These are phyloP conservation scores for Spizellomyces sp. DNA, from an alignment of 192 early-diverging fungal genomes.

Conservation along the genomic window DNA sequence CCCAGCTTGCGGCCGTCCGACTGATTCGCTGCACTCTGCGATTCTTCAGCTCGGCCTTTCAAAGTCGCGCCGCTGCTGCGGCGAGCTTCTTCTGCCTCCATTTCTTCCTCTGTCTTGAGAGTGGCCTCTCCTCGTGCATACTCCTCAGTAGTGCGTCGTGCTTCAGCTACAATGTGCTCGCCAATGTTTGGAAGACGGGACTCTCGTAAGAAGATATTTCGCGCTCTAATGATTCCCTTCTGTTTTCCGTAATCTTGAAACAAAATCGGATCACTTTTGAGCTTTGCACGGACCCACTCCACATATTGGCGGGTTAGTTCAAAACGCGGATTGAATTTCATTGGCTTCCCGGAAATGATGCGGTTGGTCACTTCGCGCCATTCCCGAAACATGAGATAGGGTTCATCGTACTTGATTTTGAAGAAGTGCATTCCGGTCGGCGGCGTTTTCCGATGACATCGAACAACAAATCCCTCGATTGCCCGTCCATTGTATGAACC, in stretches of 20 bases:
- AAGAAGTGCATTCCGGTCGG: constrained; percentile 58
- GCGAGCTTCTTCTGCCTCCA: constrained; percentile 8
- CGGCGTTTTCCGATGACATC: constrained; percentile 54
- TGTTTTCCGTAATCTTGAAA: constrained; percentile 68
- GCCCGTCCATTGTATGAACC: constrained; percentile 70
- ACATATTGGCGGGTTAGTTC: constrained; percentile 71
- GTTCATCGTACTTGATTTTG: constrained; percentile 96
- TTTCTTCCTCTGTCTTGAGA: constrained; percentile 22
- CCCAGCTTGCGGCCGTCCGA: not conserved
- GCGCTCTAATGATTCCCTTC: constrained; percentile 80
- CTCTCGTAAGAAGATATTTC: constrained; percentile 72
- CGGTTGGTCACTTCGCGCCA: constrained; percentile 91
- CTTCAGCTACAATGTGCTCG: constrained; percentile 24
- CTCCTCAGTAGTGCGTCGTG: constrained; percentile 31
- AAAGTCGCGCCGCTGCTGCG: not conserved
- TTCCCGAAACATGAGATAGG: constrained; percentile 93
- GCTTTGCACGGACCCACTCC: constrained; percentile 70
- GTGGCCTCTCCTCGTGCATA: constrained; percentile 33
- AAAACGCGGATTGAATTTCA: constrained; percentile 42
- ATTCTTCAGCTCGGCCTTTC: not conserved
- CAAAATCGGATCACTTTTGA: constrained; percentile 60
- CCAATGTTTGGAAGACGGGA: constrained; percentile 11
- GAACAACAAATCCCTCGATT: constrained; percentile 92
- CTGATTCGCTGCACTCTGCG: not conserved
- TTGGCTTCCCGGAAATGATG: constrained; percentile 49